Evolutionary conservation across 2,329 filamentous ascomycete genomes (phyloP).

Genomic region (Aphanoascus verrucosus): DNA sequence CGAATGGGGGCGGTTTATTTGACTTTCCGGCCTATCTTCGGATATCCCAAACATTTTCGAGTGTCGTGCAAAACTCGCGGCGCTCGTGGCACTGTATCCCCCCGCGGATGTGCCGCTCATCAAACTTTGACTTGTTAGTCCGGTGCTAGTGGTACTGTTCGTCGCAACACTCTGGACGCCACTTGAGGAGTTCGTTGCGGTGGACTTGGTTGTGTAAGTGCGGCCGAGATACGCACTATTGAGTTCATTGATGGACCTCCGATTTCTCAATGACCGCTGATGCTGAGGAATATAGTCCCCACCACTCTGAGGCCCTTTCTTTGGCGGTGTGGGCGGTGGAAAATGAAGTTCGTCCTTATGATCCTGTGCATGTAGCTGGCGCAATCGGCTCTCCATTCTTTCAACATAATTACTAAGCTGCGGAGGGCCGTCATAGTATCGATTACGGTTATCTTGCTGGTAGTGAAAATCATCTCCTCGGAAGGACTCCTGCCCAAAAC

Average conservation of each 20-base stretch:
- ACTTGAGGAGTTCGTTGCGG: conserved; percentile 64
- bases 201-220: conserved; percentile 82
- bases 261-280: conserved; percentile 29
- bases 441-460: conserved; percentile 42
- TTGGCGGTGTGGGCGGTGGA: conserved; percentile 53
- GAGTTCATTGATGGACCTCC: conserved; percentile 59
- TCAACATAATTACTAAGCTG: conserved; percentile 79
- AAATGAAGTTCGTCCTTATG: conserved; percentile 37
- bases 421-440: conserved; percentile 50
- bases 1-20: conserved; percentile 30
- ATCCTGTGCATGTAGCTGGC: conserved; percentile 53
- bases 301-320: conserved; percentile 28
- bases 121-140: conserved; percentile 69
- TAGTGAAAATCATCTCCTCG: conserved; percentile 47
- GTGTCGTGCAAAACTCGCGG: conserved; percentile 78
- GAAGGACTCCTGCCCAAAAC: conserved; percentile 44
- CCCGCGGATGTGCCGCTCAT: conserved; percentile 92
- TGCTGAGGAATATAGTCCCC: conserved; percentile 35
- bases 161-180: conserved; percentile 58
- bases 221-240: conserved; percentile 58
- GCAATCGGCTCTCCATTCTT: conserved; percentile 76
- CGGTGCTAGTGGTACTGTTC: conserved; percentile 56
- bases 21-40: conserved; percentile 37
- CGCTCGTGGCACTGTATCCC: conserved; percentile 87
- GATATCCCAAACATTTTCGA: conserved; percentile 36